phyloP scores from a whole-genome alignment of 164 flowering plant species.

The Tetracentron sinense region DNA sequence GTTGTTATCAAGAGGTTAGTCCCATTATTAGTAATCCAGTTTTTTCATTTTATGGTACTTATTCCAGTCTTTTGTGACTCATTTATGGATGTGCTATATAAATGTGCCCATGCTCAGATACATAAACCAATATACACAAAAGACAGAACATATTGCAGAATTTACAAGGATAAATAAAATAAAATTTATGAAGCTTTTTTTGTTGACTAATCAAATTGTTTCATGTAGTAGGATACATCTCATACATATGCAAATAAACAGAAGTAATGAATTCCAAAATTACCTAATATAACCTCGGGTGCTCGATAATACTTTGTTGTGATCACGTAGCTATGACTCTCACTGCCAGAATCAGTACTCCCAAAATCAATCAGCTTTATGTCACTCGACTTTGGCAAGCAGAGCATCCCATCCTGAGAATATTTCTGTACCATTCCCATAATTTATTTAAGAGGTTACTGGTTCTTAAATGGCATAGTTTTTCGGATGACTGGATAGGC shows the following conservation, averaged over 20 bases:
- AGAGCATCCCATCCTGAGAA: constrained; percentile 46
- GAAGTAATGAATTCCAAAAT: constrained; percentile 17
- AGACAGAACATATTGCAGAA: too few relatives aligned
- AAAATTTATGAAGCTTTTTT: too few relatives aligned
- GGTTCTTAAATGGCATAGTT: constrained; percentile 21
- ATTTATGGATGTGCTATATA: too few relatives aligned
- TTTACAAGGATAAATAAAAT: too few relatives aligned
- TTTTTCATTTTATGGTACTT: too few relatives aligned
- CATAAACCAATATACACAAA: too few relatives aligned
- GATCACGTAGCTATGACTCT: constrained; percentile 70
- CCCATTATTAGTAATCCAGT: too few relatives aligned
- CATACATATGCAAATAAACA: constrained; percentile 4
- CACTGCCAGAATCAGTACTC: constrained; percentile 71
- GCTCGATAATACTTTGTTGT: constrained; percentile 94
- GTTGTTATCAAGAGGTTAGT: too few relatives aligned
- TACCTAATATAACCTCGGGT: constrained; percentile 96
- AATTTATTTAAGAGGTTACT: constrained; percentile 24
- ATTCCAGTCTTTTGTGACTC: too few relatives aligned
- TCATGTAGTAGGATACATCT: too few relatives aligned
- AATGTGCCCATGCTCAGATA: too few relatives aligned
- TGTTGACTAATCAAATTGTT: neutral
- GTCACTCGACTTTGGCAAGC: constrained; percentile 92
- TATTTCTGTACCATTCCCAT: constrained; percentile 56
- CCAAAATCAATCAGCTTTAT: constrained; percentile 99
- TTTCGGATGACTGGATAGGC: constrained; percentile 16